Evolutionary conservation across 2,329 filamentous ascomycete genomes (phyloP).

Genomic region (Talaromyces amestolkiae): DNA sequence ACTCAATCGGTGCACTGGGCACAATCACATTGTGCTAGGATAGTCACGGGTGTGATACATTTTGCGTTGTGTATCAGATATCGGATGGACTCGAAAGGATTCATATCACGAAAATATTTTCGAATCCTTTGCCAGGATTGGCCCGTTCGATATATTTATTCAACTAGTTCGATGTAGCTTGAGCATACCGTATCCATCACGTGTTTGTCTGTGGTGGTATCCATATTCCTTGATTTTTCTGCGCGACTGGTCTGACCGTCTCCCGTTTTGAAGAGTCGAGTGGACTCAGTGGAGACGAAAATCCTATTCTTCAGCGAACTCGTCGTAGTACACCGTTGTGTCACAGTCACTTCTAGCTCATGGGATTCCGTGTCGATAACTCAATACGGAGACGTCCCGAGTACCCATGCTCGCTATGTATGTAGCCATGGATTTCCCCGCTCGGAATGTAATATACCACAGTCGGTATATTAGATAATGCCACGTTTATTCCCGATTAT

Average conservation of each 20-base stretch:
- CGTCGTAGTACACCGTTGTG: background rate
- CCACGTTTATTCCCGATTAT: background rate
- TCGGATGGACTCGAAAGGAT: background rate
- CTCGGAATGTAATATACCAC: background rate
- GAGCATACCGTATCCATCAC: constrained; percentile 8
- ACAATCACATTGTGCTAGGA: constrained; percentile 8
- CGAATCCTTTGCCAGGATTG: background rate
- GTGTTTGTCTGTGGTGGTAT: constrained; percentile 1
- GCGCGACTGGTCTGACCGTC: background rate
- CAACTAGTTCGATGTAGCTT: background rate
- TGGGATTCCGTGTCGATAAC: background rate
- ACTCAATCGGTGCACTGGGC: background rate
- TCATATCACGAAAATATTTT: background rate
- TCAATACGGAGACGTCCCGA: background rate
- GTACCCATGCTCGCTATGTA: background rate
- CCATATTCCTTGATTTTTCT: background rate
- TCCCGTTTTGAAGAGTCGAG: background rate
- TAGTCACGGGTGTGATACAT: constrained; percentile 6
- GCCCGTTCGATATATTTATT: background rate
- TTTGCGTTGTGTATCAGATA: background rate
- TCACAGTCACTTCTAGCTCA: background rate
- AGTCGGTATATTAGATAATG: background rate
- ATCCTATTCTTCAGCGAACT: background rate
- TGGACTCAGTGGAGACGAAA: background rate
- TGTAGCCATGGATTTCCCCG: background rate